Conservation (phyloP, 371 early-diverging fungal species). For the Paramicrosporidium saccamoebae region DNA sequence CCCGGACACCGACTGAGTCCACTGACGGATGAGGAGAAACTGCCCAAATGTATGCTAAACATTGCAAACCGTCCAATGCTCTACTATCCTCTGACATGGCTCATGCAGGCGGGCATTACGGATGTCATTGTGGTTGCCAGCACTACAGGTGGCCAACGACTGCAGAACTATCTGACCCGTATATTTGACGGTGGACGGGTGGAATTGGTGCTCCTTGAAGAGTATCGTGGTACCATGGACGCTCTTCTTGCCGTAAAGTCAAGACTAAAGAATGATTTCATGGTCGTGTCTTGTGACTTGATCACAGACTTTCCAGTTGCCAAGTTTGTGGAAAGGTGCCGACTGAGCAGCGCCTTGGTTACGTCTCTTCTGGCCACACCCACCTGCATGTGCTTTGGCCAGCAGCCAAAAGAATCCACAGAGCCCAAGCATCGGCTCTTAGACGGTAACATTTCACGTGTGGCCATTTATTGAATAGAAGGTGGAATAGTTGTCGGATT, state of each 20-base stretch:
- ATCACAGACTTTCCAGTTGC: slow-evolving; percentile 42
- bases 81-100: slow-evolving; percentile 60
- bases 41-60: slow-evolving; percentile 67
- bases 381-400: too few relatives aligned
- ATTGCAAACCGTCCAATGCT: slow-evolving; percentile 73
- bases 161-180: slow-evolving; percentile 27
- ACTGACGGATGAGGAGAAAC: slow-evolving; percentile 32
- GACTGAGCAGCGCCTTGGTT: slow-evolving; percentile 31
- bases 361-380: slow-evolving; percentile 40
- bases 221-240: too few relatives aligned
- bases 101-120: slow-evolving; percentile 44
- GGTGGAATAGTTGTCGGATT: too few relatives aligned
- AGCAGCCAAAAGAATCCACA: too few relatives aligned
- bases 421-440: too few relatives aligned
- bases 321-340: slow-evolving; percentile 38
- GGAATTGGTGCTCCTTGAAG: slow-evolving; percentile 11
- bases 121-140: slow-evolving; percentile 46
- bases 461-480: too few relatives aligned
- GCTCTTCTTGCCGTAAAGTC: too few relatives aligned
- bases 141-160: slow-evolving; percentile 12
- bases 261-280: slow-evolving; percentile 30
- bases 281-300: slow-evolving; percentile 60
- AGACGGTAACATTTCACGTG: too few relatives aligned
- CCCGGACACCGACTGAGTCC: slow-evolving; percentile 35
- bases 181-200: slow-evolving; percentile 22